These are phyloP conservation scores for Rutstroemia sp. DNA, from an alignment of 2,329 filamentous ascomycete genomes.

Conservation along the genomic window DNA sequence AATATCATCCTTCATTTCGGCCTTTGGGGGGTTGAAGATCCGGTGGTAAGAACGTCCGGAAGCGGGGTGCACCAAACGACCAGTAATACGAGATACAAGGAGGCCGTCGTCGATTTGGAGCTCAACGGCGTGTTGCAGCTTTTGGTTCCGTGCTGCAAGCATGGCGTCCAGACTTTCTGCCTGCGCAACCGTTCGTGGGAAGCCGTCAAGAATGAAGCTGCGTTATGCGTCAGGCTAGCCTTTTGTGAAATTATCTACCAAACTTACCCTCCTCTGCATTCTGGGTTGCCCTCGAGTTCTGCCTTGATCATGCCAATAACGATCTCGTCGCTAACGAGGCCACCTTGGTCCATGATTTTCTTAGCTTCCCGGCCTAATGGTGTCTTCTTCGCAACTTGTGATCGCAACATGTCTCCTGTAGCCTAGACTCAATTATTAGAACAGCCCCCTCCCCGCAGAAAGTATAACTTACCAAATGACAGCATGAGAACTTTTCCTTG, in stretches of 20 bases:
- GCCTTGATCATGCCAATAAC: constrained; percentile 99
- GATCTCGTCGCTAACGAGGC: constrained; percentile 96
- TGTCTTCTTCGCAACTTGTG: constrained; percentile 97
- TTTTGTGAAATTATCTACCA: constrained; percentile 1
- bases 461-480: constrained; percentile 71
- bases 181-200: constrained; percentile 93
- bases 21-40: constrained; percentile 97
- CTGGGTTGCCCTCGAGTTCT: constrained; percentile 86
- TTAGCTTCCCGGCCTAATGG: constrained; percentile 90
- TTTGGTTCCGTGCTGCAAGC: constrained; percentile 70
- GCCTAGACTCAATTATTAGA: constrained; percentile 49
- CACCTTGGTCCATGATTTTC: constrained; percentile 99
- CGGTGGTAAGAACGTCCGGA: constrained; percentile 97
- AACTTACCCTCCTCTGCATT: constrained; percentile 91
- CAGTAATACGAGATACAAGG: constrained; percentile 91
- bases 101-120: constrained; percentile 94
- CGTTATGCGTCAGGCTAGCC: constrained; percentile 13
- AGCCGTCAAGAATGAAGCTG: constrained; percentile 98
- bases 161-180: constrained; percentile 92
- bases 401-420: constrained; percentile 97
- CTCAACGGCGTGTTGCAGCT: constrained; percentile 90
- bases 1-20: constrained; percentile 88
- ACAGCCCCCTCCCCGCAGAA: background rate
- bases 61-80: constrained; percentile 89
- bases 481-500: constrained; percentile 96